Percentiles rank a stretch among this genome's conserved stretches.
Conservation (phyloP, 1,139 yeast genomes). For the Kodamaea sp. region DNA sequence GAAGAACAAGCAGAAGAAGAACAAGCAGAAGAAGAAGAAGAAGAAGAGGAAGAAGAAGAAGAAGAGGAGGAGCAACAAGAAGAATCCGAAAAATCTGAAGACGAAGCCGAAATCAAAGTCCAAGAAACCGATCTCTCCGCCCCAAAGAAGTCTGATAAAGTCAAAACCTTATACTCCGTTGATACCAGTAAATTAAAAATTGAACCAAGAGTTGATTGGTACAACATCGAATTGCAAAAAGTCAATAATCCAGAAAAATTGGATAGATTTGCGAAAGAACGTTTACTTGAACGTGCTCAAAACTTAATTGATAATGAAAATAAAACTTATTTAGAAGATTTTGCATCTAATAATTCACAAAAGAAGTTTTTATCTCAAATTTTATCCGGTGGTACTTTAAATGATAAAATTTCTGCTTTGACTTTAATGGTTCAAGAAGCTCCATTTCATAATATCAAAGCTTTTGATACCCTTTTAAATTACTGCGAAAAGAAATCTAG, state of each 20-base stretch:
- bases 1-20: slow-evolving; percentile 27
- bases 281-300: slow-evolving; percentile 65
- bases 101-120: slow-evolving; percentile 18
- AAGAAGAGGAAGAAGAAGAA: slow-evolving; percentile 25
- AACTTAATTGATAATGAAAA: slow-evolving; percentile 67
- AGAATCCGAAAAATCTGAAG: slow-evolving; percentile 17
- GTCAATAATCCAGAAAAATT: slow-evolving; percentile 40
- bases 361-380: slow-evolving; percentile 87
- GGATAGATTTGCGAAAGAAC: slow-evolving; percentile 50
- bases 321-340: slow-evolving; percentile 67
- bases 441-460: slow-evolving; percentile 83
- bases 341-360: slow-evolving; percentile 77
- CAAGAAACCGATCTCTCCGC: slow-evolving; percentile 13
- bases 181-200: slow-evolving; percentile 54
- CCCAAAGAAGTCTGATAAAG: slow-evolving; percentile 30
- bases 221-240: slow-evolving; percentile 42
- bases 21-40: slow-evolving; percentile 24
- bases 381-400: slow-evolving; percentile 86
- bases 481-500: slow-evolving; percentile 90
- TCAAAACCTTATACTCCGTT: slow-evolving; percentile 53
- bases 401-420: slow-evolving; percentile 92
- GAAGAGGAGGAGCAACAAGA: slow-evolving; percentile 22
- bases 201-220: slow-evolving; percentile 76
- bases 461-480: slow-evolving; percentile 70
- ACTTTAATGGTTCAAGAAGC: slow-evolving; percentile 92